A percentile compares a stretch with the other conserved stretches of the same genome.
phyloP scores from a whole-genome alignment of 2,329 filamentous ascomycete species.

The Epichloe gansuensis region DNA sequence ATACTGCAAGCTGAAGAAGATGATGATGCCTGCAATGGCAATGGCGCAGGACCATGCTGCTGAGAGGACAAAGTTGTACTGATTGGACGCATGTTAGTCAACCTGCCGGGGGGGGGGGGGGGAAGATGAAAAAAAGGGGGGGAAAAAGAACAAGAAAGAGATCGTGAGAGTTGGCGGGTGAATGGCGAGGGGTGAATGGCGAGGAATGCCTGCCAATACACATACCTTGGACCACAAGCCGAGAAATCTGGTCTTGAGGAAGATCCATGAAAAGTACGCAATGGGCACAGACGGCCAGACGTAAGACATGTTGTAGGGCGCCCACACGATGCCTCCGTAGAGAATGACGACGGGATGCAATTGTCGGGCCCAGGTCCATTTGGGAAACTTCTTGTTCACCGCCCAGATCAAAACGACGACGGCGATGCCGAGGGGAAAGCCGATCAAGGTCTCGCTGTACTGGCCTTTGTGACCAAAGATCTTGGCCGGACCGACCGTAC shows the following conservation, averaged over 20 bases:
- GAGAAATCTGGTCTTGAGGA: slow-evolving; percentile 33
- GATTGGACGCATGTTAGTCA: background rate
- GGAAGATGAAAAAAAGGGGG: background rate
- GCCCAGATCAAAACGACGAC: slow-evolving; percentile 30
- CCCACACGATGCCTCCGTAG: slow-evolving; percentile 32
- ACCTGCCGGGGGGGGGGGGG: no score
- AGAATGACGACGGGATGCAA: slow-evolving; percentile 36
- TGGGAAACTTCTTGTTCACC: slow-evolving; percentile 27
- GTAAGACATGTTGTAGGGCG: slow-evolving; percentile 39
- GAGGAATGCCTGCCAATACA: background rate
- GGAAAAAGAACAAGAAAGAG: background rate
- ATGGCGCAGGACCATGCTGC: slow-evolving; percentile 37
- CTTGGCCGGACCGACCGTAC: slow-evolving; percentile 37
- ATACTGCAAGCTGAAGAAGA: slow-evolving; percentile 39
- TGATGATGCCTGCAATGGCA: slow-evolving; percentile 37
- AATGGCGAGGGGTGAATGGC: accelerated
- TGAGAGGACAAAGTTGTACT: slow-evolving; percentile 42
- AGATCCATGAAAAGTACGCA: slow-evolving; percentile 39
- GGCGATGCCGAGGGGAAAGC: slow-evolving; percentile 36
- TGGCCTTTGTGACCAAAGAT: slow-evolving; percentile 35
- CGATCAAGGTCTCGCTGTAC: slow-evolving; percentile 34
- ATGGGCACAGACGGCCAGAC: slow-evolving; percentile 39
- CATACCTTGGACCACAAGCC: slow-evolving; percentile 39
- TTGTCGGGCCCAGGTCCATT: slow-evolving; percentile 28
- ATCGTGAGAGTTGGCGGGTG: background rate